Percentiles rank a stretch among this genome's conserved stretches.
These are phyloP conservation scores for Verticillium zaregamsianum DNA, from an alignment of 2,329 filamentous ascomycete species.

Conservation along the genomic window DNA sequence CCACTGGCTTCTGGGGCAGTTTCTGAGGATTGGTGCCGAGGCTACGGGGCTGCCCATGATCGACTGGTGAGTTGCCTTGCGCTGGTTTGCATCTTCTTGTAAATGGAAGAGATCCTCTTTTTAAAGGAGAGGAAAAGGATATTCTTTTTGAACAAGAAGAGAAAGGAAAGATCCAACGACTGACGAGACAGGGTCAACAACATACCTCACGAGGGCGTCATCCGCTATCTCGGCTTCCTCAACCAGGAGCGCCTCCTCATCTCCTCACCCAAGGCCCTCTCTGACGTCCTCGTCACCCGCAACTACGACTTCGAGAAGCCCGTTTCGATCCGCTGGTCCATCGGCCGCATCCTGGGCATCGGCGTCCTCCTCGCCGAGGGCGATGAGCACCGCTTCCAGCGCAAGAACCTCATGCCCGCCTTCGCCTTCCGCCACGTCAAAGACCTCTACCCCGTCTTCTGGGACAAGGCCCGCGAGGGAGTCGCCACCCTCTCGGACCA, in stretches of 20 bases:
- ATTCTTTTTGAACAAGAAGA: too few species aligned
- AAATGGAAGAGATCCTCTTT: too few species aligned
- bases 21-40: slow-evolving; percentile 29
- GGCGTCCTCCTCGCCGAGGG: slow-evolving; percentile 80
- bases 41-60: slow-evolving; percentile 40
- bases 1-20: slow-evolving; percentile 47
- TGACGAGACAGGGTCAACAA: slow-evolving; percentile 47
- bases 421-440: slow-evolving; percentile 87
- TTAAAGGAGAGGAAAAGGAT: too few species aligned
- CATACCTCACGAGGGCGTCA: slow-evolving; percentile 63
- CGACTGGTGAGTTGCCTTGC: slow-evolving; percentile 37
- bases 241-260: slow-evolving; percentile 62
- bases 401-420: slow-evolving; percentile 75
- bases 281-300: slow-evolving; percentile 64
- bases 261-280: slow-evolving; percentile 59
- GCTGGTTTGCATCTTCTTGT: too few species aligned
- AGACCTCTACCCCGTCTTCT: slow-evolving; percentile 79
- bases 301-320: slow-evolving; percentile 70
- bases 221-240: slow-evolving; percentile 60
- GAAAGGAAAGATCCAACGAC: not conserved
- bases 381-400: slow-evolving; percentile 80
- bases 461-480: slow-evolving; percentile 69
- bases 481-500: slow-evolving; percentile 56
- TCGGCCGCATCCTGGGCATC: slow-evolving; percentile 63
- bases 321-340: slow-evolving; percentile 41